Percentiles rank a stretch among this genome's conserved stretches.
Conservation (phyloP, 345 rosid genomes). For the Acer negundo region DNA sequence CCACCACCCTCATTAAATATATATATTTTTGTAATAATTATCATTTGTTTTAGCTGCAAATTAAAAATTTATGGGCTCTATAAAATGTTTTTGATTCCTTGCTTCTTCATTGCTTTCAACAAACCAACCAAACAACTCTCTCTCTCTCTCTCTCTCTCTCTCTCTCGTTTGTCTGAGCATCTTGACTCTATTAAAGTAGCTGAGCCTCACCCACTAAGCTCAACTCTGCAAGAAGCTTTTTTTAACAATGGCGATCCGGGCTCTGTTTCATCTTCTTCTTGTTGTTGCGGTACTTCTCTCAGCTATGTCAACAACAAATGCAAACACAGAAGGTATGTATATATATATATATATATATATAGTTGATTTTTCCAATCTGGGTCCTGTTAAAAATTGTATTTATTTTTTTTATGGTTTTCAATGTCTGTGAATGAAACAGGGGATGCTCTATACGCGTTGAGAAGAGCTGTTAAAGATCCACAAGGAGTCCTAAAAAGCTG, state of each 20-base stretch:
- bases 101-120: constrained; percentile 17
- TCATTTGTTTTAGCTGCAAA: not conserved
- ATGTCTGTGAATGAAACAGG: constrained; percentile 40
- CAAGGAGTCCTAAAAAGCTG: constrained; percentile 66
- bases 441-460: constrained; percentile 65
- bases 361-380: not conserved
- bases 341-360: not conserved
- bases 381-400: not conserved
- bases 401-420: not conserved
- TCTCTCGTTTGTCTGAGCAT: not conserved
- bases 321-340: constrained; percentile 54
- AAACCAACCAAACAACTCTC: not conserved
- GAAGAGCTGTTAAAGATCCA: constrained; percentile 70
- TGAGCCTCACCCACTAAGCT: not conserved
- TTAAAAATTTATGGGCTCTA: constrained; percentile 38
- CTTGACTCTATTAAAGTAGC: constrained; percentile 9
- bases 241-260: constrained; percentile 34
- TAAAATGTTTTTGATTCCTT: constrained; percentile 30
- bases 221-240: constrained; percentile 5
- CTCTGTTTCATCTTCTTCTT: constrained; percentile 29
- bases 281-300: constrained; percentile 9
- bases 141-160: constrained; percentile 4
- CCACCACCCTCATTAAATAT: not conserved
- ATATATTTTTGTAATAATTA: not conserved
- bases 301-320: constrained; percentile 28